Base-by-base conservation (phyloP, 2,329 filamentous ascomycete genomes). In the Pseudonectria buxi region DNA sequence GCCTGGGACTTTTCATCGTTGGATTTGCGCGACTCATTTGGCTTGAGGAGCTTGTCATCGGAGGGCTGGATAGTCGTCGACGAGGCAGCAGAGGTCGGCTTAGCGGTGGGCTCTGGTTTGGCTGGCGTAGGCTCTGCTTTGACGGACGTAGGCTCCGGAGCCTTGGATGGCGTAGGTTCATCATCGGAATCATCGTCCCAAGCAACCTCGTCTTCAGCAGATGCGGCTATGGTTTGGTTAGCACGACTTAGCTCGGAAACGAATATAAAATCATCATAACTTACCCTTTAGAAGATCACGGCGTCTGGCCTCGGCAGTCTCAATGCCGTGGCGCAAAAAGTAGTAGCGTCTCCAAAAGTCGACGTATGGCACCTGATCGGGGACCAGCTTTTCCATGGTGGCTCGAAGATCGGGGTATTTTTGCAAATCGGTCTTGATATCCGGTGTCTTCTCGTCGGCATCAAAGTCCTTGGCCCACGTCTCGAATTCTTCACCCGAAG, bases 291-390 rank as follows among this genome's bases (percentile, higher is more conserved):
- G 68, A 37, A 98, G 73, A 60, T 98, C 92, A 50, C 83, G 81
- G 59, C 92, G 74, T 59, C 86, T 80, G 53, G 83, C 81, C 65
- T 98, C 92, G 39, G 95, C 89, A 16, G 85, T 89, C 67, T 96
- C 90, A 44, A 98, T 84, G 12, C 92, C 86, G 54, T 94, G 83
- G 53, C 90, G 75, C 44, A 96, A 66, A 68, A 95, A 98, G 60
- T 96, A 96, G 63, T 98, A 98, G 37, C 92, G 75, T 57, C 76
- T 83, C 90, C 92, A 98, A 59, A 98, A 98, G 34, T 83, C 76
- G 34, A 70, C 74, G 54, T 98, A 98, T 24, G 89, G 75, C n/a
- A 95, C 86, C 49, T 78, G 76, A 61, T 89, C 88, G 2, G 92
- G 92, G n/a, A 98, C 92, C 36, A 95, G 68, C 65, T 83, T 88